A percentile compares a stretch with the other conserved stretches of the same genome.
These are phyloP conservation scores for Aspergillus ochraceus DNA, from an alignment of 2,329 filamentous ascomycete genomes.

Conservation along the genomic window DNA sequence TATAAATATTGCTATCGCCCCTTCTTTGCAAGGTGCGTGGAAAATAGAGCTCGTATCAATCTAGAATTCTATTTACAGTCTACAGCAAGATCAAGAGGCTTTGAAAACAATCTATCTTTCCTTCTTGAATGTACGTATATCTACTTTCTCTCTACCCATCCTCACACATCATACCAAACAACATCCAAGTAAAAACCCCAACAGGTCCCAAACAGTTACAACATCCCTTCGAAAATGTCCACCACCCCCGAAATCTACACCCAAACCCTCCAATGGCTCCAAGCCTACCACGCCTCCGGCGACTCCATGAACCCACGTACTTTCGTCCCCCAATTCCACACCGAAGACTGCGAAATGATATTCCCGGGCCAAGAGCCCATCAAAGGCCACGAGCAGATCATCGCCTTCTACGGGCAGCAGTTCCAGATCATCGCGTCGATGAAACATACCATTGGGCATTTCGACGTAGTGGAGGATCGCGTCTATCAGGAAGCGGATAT, in stretches of 20 bases:
- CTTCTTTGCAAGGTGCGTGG: no score
- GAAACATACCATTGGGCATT: conserved; percentile 1
- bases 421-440: background rate
- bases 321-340: background rate
- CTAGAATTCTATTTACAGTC: no score
- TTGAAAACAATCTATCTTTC: no score
- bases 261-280: conserved; percentile 16
- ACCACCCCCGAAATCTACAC: background rate
- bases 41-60: no score
- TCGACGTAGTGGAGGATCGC: background rate
- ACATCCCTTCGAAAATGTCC: background rate
- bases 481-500: background rate
- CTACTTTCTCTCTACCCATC: background rate
- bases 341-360: background rate
- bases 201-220: no score
- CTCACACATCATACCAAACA: background rate
- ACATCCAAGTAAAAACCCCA: background rate
- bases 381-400: background rate
- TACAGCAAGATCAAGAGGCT: no score
- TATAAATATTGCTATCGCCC: background rate
- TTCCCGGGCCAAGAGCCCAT: background rate
- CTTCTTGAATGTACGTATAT: background rate
- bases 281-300: background rate
- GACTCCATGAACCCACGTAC: background rate
- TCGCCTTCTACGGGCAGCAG: conserved; percentile 1